Percentiles rank a stretch among this genome's conserved stretches.
Conservation (phyloP, 2,329 filamentous ascomycete species). For the Zarea fungicola region DNA sequence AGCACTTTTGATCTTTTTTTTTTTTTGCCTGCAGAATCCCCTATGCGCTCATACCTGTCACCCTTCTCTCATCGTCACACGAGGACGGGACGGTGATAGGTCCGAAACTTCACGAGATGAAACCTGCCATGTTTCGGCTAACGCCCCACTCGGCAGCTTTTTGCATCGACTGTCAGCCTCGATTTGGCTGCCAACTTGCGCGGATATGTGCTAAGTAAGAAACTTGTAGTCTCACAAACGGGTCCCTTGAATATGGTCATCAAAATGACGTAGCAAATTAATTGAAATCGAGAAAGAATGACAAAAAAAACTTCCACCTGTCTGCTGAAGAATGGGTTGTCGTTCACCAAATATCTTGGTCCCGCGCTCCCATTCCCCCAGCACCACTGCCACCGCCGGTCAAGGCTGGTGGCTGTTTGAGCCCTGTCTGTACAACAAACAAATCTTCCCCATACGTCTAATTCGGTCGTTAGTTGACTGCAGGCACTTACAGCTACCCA, state of each 20-base stretch:
- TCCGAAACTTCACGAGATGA: slow-evolving; percentile 18
- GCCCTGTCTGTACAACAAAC: slow-evolving; percentile 2
- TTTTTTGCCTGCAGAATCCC: background rate
- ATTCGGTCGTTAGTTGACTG: background rate
- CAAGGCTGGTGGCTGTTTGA: background rate
- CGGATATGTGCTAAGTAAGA: too few species aligned
- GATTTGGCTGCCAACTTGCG: too few species aligned
- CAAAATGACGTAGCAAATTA: background rate
- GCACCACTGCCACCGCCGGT: too few species aligned
- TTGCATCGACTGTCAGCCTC: background rate
- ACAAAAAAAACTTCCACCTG: too few species aligned
- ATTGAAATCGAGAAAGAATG: too few species aligned
- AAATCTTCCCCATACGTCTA: background rate
- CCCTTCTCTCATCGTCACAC: background rate
- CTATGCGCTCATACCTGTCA: background rate
- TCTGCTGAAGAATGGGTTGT: too few species aligned
- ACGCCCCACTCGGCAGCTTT: slow-evolving; percentile 5
- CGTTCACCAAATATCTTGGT: too few species aligned
- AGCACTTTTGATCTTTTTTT: too few species aligned
- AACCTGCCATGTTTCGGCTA: slow-evolving; percentile 23
- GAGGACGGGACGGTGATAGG: slow-evolving; percentile 15
- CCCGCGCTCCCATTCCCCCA: too few species aligned
- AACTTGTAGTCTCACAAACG: too few species aligned
- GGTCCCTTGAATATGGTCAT: too few species aligned
- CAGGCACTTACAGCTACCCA: too few species aligned